These are phyloP conservation scores for Maudiozyma saulgeensis DNA, from an alignment of 805 yeast species.

Conservation along the genomic window DNA sequence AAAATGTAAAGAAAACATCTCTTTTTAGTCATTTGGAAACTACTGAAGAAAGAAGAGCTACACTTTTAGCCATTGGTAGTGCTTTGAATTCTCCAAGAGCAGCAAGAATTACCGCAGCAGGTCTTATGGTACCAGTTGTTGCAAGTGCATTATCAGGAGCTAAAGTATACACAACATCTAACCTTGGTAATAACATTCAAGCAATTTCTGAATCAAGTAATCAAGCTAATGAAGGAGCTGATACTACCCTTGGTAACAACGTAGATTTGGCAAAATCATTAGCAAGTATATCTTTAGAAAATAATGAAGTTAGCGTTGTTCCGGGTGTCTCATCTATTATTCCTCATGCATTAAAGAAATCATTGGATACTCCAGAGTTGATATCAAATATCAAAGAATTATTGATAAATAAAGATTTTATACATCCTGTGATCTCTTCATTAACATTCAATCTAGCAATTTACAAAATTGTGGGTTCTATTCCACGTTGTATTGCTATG, in stretches of 20 bases:
- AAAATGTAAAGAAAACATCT: slow-evolving; percentile 41
- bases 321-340: slow-evolving; percentile 32
- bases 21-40: slow-evolving; percentile 75
- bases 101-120: slow-evolving; percentile 29
- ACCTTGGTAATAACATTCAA: slow-evolving; percentile 5
- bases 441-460: slow-evolving; percentile 74
- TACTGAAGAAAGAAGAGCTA: slow-evolving; percentile 56
- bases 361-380: slow-evolving; percentile 20
- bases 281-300: slow-evolving; percentile 21
- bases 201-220: neutral
- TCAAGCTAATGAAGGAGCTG: slow-evolving; percentile 1
- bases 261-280: slow-evolving; percentile 19
- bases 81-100: slow-evolving; percentile 26
- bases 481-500: slow-evolving; percentile 77
- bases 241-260: slow-evolving; percentile 3
- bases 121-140: slow-evolving; percentile 26
- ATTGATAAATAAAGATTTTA: slow-evolving; percentile 37
- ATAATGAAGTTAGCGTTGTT: slow-evolving; percentile 26
- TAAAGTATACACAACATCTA: slow-evolving; percentile 16
- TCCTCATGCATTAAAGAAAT: slow-evolving; percentile 35
- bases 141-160: slow-evolving; percentile 21
- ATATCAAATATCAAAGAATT: slow-evolving; percentile 26
- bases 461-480: slow-evolving; percentile 83
- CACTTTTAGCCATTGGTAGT: slow-evolving; percentile 27
- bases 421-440: slow-evolving; percentile 78